Conservation (phyloP, 768 basidiomycete genomes). For the Calocybe gangraenosa region DNA sequence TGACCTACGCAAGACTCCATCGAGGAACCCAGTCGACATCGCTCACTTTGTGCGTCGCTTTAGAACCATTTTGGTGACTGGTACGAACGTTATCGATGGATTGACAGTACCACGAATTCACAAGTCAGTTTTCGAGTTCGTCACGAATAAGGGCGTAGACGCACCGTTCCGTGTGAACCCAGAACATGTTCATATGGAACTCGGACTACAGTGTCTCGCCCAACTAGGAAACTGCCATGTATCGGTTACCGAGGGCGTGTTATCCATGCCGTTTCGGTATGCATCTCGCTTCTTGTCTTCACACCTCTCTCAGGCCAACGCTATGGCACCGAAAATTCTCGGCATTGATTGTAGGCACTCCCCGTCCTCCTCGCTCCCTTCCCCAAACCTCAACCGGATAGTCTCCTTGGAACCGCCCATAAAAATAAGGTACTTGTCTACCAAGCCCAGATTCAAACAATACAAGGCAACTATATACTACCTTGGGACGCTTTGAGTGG, state of each 20-base stretch:
- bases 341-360: background rate
- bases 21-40: conserved; percentile 6
- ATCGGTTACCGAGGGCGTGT: background rate
- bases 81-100: conserved; percentile 3
- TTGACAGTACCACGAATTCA: conserved; percentile 14
- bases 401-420: background rate
- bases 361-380: background rate
- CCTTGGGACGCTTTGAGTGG: background rate
- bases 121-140: conserved; percentile 16
- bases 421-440: background rate
- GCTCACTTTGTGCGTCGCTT: conserved; percentile 12
- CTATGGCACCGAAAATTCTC: background rate
- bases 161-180: background rate
- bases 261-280: background rate
- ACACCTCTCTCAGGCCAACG: background rate
- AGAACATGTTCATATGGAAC: background rate
- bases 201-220: conserved; percentile 2
- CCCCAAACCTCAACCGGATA: background rate
- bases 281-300: background rate
- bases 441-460: background rate
- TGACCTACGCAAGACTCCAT: conserved; percentile 1
- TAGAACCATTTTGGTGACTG: conserved; percentile 14
- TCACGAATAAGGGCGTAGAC: conserved; percentile 6
- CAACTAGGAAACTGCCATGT: background rate
- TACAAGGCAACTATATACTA: background rate